These are phyloP conservation scores for Cryptosporidium parvum DNA, from an alignment of 169 alveolate genomes.

Conservation along the genomic window DNA sequence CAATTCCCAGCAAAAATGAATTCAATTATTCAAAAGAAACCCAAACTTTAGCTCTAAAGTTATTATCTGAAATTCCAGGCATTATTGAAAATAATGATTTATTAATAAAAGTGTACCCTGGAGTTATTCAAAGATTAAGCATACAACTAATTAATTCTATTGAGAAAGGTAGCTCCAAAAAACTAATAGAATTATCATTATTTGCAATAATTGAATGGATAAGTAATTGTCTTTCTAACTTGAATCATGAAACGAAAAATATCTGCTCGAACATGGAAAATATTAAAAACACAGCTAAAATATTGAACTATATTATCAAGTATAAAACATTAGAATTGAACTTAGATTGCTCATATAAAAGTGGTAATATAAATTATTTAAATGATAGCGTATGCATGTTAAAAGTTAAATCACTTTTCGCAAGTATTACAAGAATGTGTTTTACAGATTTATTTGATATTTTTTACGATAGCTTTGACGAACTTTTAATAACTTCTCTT, in stretches of 20 bases:
- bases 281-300: constrained; percentile 41
- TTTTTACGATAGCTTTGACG: not conserved
- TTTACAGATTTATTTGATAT: constrained; percentile 1
- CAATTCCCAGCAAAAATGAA: constrained; percentile 9
- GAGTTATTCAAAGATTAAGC: constrained; percentile 40
- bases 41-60: not conserved
- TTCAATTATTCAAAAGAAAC: not conserved
- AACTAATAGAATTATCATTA: constrained; percentile 5
- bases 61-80: constrained; percentile 40
- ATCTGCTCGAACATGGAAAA: not conserved
- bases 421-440: constrained; percentile 5
- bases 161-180: not conserved
- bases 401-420: not conserved
- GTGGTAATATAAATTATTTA: not conserved
- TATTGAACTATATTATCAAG: constrained; percentile 9
- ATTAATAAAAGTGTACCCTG: constrained; percentile 42
- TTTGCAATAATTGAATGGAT: constrained; percentile 36
- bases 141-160: constrained; percentile 11
- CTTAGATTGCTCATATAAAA: not conserved
- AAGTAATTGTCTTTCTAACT: not conserved
- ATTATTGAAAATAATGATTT: not conserved
- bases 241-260: not conserved
- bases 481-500: constrained; percentile 1
- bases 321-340: constrained; percentile 1
- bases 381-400: not conserved